phyloP scores from a whole-genome alignment of 495 filamentous ascomycete species.

The Articulospora tetracladia region DNA sequence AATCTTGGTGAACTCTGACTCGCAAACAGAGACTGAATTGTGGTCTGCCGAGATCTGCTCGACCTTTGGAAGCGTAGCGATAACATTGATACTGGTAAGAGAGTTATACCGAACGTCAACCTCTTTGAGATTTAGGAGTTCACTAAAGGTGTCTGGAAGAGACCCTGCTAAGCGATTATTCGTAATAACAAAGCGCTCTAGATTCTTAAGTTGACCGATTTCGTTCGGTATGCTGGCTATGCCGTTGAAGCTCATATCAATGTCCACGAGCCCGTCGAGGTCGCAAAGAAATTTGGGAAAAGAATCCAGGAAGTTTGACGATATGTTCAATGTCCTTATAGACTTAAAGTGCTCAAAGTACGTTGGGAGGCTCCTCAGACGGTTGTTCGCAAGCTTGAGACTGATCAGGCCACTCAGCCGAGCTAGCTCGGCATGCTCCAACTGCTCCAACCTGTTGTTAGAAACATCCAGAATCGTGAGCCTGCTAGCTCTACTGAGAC shows the following conservation, averaged over 20 bases:
- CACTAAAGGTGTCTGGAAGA: conserved; percentile 65
- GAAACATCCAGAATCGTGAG: conserved; percentile 90
- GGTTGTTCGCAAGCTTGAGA: conserved; percentile 91
- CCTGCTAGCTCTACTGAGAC: conserved; percentile 74
- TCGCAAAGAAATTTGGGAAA: conserved; percentile 85
- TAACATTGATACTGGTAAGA: conserved; percentile 78
- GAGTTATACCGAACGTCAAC: conserved; percentile 92
- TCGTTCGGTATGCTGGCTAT: conserved; percentile 71
- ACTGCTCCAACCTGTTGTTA: conserved; percentile 83
- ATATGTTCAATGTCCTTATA: conserved; percentile 80
- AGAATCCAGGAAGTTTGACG: conserved; percentile 81
- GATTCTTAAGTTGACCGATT: conserved; percentile 68
- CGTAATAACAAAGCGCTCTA: conserved; percentile 91
- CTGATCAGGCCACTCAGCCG: conserved; percentile 73
- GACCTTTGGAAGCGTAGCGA: conserved; percentile 76
- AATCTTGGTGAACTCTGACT: conserved; percentile 78
- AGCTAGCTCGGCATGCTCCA: conserved; percentile 78
- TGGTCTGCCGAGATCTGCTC: conserved; percentile 86
- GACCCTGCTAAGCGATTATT: conserved; percentile 82
- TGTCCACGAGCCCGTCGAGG: conserved; percentile 78
- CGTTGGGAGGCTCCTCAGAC: conserved; percentile 66
- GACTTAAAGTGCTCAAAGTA: conserved; percentile 76
- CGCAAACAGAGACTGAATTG: conserved; percentile 84
- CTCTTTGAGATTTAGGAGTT: conserved; percentile 76
- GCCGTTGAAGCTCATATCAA: conserved; percentile 95